Evolutionary conservation across 2,329 filamentous ascomycete genomes (phyloP).

Genomic region (Hypoxylon sp.): DNA sequence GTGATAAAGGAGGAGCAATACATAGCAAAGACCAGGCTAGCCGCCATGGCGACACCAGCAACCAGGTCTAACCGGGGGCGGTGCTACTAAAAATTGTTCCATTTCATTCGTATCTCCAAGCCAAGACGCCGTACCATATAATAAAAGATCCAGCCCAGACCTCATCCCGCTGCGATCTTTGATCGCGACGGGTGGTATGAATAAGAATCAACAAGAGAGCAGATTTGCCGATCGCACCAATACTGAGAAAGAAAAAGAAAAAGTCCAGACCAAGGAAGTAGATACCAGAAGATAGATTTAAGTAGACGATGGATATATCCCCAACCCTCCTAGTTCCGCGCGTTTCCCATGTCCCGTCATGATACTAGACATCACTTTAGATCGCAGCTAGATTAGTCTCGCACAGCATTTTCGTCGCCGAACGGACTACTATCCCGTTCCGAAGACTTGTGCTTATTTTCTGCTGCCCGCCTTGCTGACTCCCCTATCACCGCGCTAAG

Average conservation of each 20-base stretch:
- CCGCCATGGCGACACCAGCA: slow-evolving; percentile 26
- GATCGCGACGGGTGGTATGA: slow-evolving; percentile 38
- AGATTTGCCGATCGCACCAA: slow-evolving; percentile 35
- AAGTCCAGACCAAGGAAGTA: slow-evolving; percentile 45
- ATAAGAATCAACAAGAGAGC: slow-evolving; percentile 38
- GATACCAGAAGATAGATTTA: slow-evolving; percentile 43
- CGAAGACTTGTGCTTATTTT: slow-evolving; percentile 54
- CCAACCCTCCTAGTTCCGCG: slow-evolving; percentile 35
- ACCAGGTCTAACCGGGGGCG: slow-evolving; percentile 21
- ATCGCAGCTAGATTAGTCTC: slow-evolving; percentile 47
- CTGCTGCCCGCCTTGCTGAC: slow-evolving; percentile 60
- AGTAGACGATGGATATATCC: slow-evolving; percentile 37
- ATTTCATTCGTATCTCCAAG: slow-evolving; percentile 45
- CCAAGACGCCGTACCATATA: slow-evolving; percentile 44
- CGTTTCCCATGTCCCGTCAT: slow-evolving; percentile 45
- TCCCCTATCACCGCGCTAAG: slow-evolving; percentile 71
- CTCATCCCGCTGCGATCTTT: slow-evolving; percentile 24
- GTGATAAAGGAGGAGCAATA: slow-evolving; percentile 26
- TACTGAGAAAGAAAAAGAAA: slow-evolving; percentile 31
- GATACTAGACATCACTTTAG: slow-evolving; percentile 40
- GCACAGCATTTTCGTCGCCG: slow-evolving; percentile 54
- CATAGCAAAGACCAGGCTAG: slow-evolving; percentile 37
- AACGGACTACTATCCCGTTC: slow-evolving; percentile 52
- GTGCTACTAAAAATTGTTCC: slow-evolving; percentile 29
- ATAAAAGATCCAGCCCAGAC: slow-evolving; percentile 42